Conservation (phyloP, 176 grass and related monocot genomes). For the Oryza nivara region DNA sequence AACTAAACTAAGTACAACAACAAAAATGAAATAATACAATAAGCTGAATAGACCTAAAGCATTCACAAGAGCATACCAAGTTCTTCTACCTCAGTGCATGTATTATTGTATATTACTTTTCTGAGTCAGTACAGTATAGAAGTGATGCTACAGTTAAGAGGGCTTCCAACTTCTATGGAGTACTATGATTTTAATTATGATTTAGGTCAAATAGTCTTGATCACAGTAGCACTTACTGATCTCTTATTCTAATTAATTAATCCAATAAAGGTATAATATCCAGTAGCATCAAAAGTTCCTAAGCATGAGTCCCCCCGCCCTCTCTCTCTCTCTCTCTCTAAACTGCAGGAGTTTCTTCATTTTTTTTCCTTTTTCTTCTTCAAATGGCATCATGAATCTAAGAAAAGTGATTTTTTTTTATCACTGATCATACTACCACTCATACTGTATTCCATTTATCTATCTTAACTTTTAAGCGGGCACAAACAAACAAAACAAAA, state of each 20-base stretch:
- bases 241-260: background rate
- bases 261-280: background rate
- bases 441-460: background rate
- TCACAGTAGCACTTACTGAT: background rate
- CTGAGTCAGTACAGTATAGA: background rate
- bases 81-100: background rate
- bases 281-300: background rate
- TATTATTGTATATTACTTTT: background rate
- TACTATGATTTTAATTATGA: constrained; percentile 13
- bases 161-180: background rate
- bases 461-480: constrained; percentile 1
- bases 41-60: constrained; percentile 6
- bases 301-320: background rate
- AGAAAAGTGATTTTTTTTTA: background rate
- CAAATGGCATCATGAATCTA: constrained; percentile 4
- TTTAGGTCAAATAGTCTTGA: constrained; percentile 10
- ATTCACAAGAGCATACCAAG: background rate
- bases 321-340: background rate
- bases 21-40: background rate
- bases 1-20: background rate
- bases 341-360: background rate
- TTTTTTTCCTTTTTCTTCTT: background rate
- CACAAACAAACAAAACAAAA: background rate
- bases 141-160: background rate
- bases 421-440: background rate